Conservation (phyloP, 2,329 filamentous ascomycete species). For the Remersonia thermophila region DNA sequence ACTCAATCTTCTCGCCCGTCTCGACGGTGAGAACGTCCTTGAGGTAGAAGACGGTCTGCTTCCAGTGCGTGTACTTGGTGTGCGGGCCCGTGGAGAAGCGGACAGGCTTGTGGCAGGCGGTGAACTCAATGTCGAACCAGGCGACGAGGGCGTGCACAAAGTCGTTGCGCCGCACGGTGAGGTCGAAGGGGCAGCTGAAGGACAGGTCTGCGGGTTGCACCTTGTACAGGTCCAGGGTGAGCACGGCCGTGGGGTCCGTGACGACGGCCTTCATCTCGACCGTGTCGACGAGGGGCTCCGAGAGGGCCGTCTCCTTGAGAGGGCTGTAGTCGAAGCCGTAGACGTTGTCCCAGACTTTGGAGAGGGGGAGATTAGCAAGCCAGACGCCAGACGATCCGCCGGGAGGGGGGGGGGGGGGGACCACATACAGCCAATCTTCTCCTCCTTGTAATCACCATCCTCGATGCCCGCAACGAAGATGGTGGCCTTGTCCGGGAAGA, state of each 20-base stretch:
- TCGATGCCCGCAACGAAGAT: conserved; percentile 96
- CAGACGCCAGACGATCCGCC: background rate
- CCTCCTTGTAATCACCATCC: conserved; percentile 98
- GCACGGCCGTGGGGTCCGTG: conserved; percentile 73
- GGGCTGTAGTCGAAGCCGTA: conserved; percentile 96
- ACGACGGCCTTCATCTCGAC: conserved; percentile 96
- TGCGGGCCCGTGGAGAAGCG: conserved; percentile 94
- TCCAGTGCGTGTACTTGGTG: conserved; percentile 99
- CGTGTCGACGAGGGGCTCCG: conserved; percentile 92
- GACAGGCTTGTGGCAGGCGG: conserved; percentile 95
- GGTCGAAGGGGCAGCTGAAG: conserved; percentile 67
- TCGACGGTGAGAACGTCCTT: conserved; percentile 86
- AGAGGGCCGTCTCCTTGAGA: conserved; percentile 84
- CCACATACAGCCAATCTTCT: conserved; percentile 93
- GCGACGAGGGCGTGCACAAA: conserved; percentile 93
- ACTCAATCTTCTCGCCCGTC: conserved; percentile 66
- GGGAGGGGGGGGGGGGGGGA: too few species aligned
- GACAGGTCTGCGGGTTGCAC: conserved; percentile 73
- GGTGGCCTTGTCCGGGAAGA: conserved; percentile 98
- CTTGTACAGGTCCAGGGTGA: conserved; percentile 88
- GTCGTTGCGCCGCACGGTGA: conserved; percentile 72
- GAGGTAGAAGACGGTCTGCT: conserved; percentile 98
- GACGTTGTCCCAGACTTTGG: conserved; percentile 95
- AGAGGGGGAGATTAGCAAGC: conserved; percentile 7
- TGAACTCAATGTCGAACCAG: conserved; percentile 99